Conservation (phyloP, 345 rosid genomes). For the Acer yangbiense region DNA sequence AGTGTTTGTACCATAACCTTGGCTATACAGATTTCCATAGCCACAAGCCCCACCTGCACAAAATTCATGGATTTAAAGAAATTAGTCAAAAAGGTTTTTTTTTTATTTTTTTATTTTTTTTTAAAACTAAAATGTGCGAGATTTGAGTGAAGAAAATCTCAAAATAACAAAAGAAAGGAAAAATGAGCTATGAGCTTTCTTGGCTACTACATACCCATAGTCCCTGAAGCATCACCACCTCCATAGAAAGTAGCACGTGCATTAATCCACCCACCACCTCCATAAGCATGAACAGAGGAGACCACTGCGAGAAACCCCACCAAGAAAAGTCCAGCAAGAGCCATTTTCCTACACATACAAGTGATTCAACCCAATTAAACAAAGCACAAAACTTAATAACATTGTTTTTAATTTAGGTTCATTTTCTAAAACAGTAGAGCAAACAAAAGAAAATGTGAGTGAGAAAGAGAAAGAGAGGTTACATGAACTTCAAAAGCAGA, state of each 20-base stretch:
- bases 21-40: slow-evolving; percentile 77
- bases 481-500: slow-evolving; percentile 29
- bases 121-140: no score
- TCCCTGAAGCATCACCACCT: slow-evolving; percentile 61
- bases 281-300: slow-evolving; percentile 48
- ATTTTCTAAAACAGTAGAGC: background rate
- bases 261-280: slow-evolving; percentile 34
- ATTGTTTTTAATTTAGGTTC: background rate
- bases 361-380: background rate
- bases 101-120: background rate
- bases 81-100: background rate
- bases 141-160: background rate
- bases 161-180: no score
- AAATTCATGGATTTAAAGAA: background rate
- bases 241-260: slow-evolving; percentile 63
- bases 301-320: slow-evolving; percentile 54
- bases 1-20: slow-evolving; percentile 79
- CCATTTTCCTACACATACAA: slow-evolving; percentile 52
- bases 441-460: slow-evolving; percentile 9
- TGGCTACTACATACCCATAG: slow-evolving; percentile 42
- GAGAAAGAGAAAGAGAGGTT: slow-evolving; percentile 19
- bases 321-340: slow-evolving; percentile 35
- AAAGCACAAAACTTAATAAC: background rate
- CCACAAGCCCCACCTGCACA: slow-evolving; percentile 82
- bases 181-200: background rate